Evolutionary conservation across 768 basidiomycete species (phyloP), one percentile per base, ranked within the genome.

Genomic region (Cystofilobasidium ferigula): DNA sequence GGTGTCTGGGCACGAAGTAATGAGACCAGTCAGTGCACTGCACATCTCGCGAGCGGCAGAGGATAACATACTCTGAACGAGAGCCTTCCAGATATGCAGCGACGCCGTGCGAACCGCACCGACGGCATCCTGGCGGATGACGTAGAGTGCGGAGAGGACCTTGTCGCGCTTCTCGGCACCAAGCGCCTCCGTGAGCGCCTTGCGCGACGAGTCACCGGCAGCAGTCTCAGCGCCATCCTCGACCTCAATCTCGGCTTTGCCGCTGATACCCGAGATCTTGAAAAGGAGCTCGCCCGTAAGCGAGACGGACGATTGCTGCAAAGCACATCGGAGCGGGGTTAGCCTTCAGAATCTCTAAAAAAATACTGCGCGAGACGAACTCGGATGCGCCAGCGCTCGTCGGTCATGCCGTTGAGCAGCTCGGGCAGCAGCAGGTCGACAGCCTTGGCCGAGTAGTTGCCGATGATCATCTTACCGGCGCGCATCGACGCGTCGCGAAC

Each of bases 401-500:
- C 92, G 74, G 98, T 91, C 86, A 99, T 92, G 0, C 92, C 91
- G 40, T 81, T 83, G 75, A 98, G 92, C 43, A 98, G 83, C 75
- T 97, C 92, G 0, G 94, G 95, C 10, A 99, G 79, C 24, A 99
- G 80, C 28, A 99, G 79, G 69, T 98, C 94, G 64, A 98, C 89
- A 7, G 94, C 94, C 73, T 85, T 88, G 72, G 71, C 83, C 14
- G 92, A 87, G 78, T 98, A 97, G 75, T 93, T 95, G 66, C 85
- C 86, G 70, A 99, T 88, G 70, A 98, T 86, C 91, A 98, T 98
- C 69, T 95, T 82, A 64, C 94, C 93, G n/a, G 94, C 93, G 40
- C 89, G 84, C 93, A 98, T 97, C 6, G 94, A 92, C 14, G 94
- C 93, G 69, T 98, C 93, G 30, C 94, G 82, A 13, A 98, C 95